Evolutionary conservation across 2,329 filamentous ascomycete species (phyloP), one percentile per base, ranked within the genome.

Genomic region (Thermomyces lanuginosus): DNA sequence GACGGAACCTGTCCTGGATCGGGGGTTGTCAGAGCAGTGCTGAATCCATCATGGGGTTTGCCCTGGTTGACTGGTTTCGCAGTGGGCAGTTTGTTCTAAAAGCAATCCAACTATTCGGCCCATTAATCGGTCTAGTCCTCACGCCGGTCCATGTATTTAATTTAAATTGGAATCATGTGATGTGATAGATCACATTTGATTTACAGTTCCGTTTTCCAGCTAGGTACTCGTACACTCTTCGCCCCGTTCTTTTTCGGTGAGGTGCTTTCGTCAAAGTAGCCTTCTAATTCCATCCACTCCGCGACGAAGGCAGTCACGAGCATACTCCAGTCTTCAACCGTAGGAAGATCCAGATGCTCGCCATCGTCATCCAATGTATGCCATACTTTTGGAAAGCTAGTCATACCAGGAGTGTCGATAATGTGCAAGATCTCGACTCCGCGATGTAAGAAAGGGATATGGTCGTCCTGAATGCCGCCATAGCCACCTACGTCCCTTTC

Each of bases 391-490:
- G 84, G 84, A 46, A 95, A 95, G 3, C 40, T 40, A 7, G 37
- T 40, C 19, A 39, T 40, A 1, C 43, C 40, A 0, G 76, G 76
- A 3, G 61, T 64, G 0, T 86, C 82, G 31, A 98, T 95, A 14
- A 98, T 53, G 54, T 98, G 89, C 31, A 98, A 52, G 9, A 95
- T 65, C 15, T 91, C 76, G 0, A 95, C 86, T 1, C 89, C 89
- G 18, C 81, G 69, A 18, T 60, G 60, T 64, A 95, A 72, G 43
- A 98, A 98, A 1, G 89, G 89, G 4, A 93, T 51, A 48, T 98
- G 89, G 44, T 98, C 89, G 46, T 98, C 89, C 36, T 73, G 64
- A 6, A 92, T 69, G 8, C 60, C 52, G n/a, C 53, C 49, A 19
- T 52, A 45, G 21, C 52, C 21, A 35, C 36, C 53, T 42, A 79